These are phyloP conservation scores for Iris macrosiphon DNA, from an alignment of 106 monocot species.

Conservation along the genomic window DNA sequence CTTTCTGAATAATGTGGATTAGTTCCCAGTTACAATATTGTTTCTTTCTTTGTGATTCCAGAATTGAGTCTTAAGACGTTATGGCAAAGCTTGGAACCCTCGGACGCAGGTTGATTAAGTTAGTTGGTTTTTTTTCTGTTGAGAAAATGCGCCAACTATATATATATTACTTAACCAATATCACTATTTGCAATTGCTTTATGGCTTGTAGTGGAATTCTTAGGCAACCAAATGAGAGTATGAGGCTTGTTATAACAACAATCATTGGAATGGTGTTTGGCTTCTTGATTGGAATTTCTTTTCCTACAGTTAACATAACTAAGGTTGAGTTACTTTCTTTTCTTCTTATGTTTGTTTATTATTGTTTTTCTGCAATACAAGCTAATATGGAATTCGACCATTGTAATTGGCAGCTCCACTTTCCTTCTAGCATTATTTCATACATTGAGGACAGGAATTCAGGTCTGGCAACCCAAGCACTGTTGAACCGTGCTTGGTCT, in stretches of 20 bases:
- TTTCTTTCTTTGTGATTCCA: not conserved
- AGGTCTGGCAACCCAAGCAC: conserved; percentile 43
- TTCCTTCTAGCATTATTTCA: conserved; percentile 63
- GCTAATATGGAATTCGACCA: not conserved
- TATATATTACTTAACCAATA: not conserved
- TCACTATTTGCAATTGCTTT: not conserved
- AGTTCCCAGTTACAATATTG: conserved; percentile 7
- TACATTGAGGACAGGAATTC: conserved; percentile 69
- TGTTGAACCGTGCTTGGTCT: conserved; percentile 58
- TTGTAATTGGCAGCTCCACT: conserved; percentile 48
- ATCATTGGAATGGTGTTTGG: conserved; percentile 57
- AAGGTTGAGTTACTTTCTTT: conserved; percentile 29
- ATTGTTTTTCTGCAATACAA: not conserved
- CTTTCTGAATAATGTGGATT: conserved; percentile 21
- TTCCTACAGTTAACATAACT: conserved; percentile 44
- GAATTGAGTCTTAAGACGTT: conserved; percentile 12
- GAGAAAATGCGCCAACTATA: not conserved
- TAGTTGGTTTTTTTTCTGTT: not conserved
- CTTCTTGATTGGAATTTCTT: conserved; percentile 70
- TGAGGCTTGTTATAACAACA: conserved; percentile 46
- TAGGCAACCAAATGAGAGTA: conserved; percentile 50
- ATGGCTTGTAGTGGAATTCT: conserved; percentile 19
- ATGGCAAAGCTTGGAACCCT: conserved; percentile 40
- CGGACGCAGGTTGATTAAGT: conserved; percentile 33
- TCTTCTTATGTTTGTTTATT: not conserved